Evolutionary conservation across 805 yeast genomes (phyloP).

Genomic region (Myxozyma neotropica): DNA sequence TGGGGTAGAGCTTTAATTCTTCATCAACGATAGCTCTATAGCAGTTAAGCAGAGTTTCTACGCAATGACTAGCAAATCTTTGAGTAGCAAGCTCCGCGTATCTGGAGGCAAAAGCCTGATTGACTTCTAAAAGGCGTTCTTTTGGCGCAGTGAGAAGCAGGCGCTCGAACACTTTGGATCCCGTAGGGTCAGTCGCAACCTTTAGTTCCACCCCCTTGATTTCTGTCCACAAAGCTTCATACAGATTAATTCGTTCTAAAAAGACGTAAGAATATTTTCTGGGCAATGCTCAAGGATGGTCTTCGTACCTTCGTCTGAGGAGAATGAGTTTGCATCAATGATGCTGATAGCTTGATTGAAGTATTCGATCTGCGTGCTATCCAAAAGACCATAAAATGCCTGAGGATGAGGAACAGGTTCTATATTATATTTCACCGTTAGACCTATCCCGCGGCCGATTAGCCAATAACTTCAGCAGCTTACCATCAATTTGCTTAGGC

Average conservation of each 20-base stretch:
- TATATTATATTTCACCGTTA: background rate
- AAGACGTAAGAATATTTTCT: background rate
- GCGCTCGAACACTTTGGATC: slow-evolving; percentile 90
- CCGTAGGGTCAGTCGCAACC: slow-evolving; percentile 89
- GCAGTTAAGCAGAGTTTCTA: slow-evolving; percentile 71
- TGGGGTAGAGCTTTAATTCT: slow-evolving; percentile 10
- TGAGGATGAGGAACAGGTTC: slow-evolving; percentile 28
- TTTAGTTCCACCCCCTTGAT: slow-evolving; percentile 86
- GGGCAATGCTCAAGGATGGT: background rate
- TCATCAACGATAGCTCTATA: slow-evolving; percentile 8
- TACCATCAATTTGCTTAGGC: background rate
- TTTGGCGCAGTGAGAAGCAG: slow-evolving; percentile 68
- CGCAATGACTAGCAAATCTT: slow-evolving; percentile 90
- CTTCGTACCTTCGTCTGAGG: slow-evolving; percentile 51
- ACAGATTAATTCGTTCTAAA: slow-evolving; percentile 66
- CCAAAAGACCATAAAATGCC: slow-evolving; percentile 84
- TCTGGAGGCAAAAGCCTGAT: slow-evolving; percentile 53
- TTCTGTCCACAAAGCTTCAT: slow-evolving; percentile 79
- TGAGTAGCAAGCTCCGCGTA: slow-evolving; percentile 78
- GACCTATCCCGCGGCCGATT: background rate
- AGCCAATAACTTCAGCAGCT: background rate
- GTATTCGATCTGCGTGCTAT: slow-evolving; percentile 80
- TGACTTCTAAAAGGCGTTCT: slow-evolving; percentile 62
- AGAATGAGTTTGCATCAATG: slow-evolving; percentile 77
- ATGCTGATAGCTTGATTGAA: slow-evolving; percentile 92